Evolutionary conservation across 139 green algal genomes (phyloP), one percentile per base, ranked within the genome.

Genomic region (Asterochloris erici): DNA sequence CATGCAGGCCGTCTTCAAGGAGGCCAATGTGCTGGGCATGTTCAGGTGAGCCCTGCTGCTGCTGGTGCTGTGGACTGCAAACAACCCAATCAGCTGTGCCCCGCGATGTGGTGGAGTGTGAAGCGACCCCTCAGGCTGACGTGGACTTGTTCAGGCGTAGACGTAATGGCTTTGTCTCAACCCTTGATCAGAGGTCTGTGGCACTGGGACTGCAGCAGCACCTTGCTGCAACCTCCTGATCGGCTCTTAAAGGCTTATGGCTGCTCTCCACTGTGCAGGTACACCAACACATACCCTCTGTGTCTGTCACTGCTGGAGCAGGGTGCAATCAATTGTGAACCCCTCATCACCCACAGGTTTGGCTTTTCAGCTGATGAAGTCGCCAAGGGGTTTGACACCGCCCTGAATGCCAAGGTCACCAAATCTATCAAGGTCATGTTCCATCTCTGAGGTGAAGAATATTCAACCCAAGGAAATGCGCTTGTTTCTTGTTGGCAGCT

Each of bases 371-470:
- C 86, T 17, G 80, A 85, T 4, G 85, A 86, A 0, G 80, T 92
- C 63, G 38, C 81, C 23, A 68, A 78, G 10, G 90, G 77, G 0
- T 93, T 93, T 81, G 86, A 92, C 29, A 85, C 73, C 0, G 90
- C 89, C 14, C n/a, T 79, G 23, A 63, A 69, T 26, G 84, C 89
- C 11, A 83, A 79, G 27, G 54, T 87, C 15, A 87, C 82, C 11
- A 69, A 74, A 12, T 87, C 90, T 12, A 86, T 93, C 74, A 93
- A 93, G 76, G 90, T 93, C 15, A 92, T 92, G 87, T 90, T 92
- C 77, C 38, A 54, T 54, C 38, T 54, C 6, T 54, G 38, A 54
- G 38, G 38, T 2, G 38, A 6, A 54, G 38, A 54, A 54, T 10
- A 2, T 54, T 54, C 6, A 54, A 54, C 38, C 38, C 38, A 54